These are phyloP conservation scores for Cnidoscolus chayamansa DNA, from an alignment of 441 rosid species.

Conservation along the genomic window DNA sequence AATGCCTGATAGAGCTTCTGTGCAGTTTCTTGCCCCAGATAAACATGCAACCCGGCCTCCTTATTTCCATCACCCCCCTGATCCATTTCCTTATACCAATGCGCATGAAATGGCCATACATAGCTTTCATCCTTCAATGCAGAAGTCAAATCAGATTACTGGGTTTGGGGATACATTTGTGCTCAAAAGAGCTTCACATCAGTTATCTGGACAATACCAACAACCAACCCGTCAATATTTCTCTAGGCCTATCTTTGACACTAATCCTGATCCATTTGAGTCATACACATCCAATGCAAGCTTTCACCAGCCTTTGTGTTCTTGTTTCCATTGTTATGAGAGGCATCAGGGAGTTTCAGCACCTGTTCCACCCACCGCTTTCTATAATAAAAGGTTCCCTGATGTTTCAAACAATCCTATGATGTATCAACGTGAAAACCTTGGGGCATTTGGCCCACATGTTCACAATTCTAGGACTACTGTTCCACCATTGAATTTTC, in stretches of 20 bases:
- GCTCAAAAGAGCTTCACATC: conserved; percentile 43
- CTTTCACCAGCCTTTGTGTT: conserved; percentile 64
- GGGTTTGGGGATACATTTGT: conserved; percentile 50
- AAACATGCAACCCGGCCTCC: conserved; percentile 43
- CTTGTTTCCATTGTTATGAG: conserved; percentile 62
- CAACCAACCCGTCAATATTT: conserved; percentile 43
- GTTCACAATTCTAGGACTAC: conserved; percentile 37
- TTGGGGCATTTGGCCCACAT: conserved; percentile 36
- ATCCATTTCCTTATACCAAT: conserved; percentile 37
- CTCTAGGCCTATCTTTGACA: conserved; percentile 42
- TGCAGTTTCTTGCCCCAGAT: conserved; percentile 41
- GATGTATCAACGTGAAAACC: conserved; percentile 46
- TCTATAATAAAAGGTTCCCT: conserved; percentile 41
- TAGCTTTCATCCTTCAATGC: conserved; percentile 42
- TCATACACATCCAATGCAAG: conserved; percentile 38
- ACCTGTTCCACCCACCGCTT: conserved; percentile 44
- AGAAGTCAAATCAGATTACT: conserved; percentile 43
- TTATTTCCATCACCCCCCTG: conserved; percentile 41
- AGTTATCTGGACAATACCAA: conserved; percentile 40
- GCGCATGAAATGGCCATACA: conserved; percentile 40
- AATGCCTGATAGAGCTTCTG: conserved; percentile 38
- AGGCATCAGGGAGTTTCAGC: conserved; percentile 50
- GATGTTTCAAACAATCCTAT: conserved; percentile 42
- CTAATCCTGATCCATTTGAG: conserved; percentile 46
- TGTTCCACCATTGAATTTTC: conserved; percentile 38